Base-by-base conservation (phyloP, 768 basidiomycete species). In the Naganishia kalamii region DNA sequence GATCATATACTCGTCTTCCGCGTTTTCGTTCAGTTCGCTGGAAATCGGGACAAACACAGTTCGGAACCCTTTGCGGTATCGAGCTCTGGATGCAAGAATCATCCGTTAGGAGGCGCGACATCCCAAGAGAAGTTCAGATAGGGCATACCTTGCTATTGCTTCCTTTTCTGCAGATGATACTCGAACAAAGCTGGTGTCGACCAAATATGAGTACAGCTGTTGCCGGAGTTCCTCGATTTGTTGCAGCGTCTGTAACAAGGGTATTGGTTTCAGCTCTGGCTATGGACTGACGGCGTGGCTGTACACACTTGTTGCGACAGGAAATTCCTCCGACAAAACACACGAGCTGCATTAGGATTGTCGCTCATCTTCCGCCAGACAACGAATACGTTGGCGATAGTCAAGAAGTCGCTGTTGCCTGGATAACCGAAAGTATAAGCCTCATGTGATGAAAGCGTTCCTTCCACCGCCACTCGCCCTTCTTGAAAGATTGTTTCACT, bases 191-290 rank as follows among this genome's bases (percentile, higher is more conserved):
- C 84, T 83, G 4, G 92, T 89, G 75, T 98, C 94, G 13, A 94
- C 84, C 48, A 98, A 79, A 78, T 94, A 92, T 82, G 87, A 85
- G 62, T 91, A 80, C 68, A 90, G 85, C 75, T 99, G 94, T 72
- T 92, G 91, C 30, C 93, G 86, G 37, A 97, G 83, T 73, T 97
- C 94, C 76, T 98, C 94, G 32, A 99, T 94, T 78, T 96, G 92
- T 79, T 91, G 87, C 54, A 99, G 80, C 74, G 92, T 97, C 86
- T 91, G 74, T 71, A 10, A 7, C 10, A 15, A 15, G 10, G 23
- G 23, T 40, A 29, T 49, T 17, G 6, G 8, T 12, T 4, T 40
- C 33, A 27, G n/a, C 4, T 47, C 49, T 10, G 30, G 15, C 3
- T 30, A 5, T 4, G 6, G 11, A 17, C 3, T 25, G 49, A 13